Base-by-base conservation (phyloP, 306 rosid genomes). In the Hippophae tibetana region DNA sequence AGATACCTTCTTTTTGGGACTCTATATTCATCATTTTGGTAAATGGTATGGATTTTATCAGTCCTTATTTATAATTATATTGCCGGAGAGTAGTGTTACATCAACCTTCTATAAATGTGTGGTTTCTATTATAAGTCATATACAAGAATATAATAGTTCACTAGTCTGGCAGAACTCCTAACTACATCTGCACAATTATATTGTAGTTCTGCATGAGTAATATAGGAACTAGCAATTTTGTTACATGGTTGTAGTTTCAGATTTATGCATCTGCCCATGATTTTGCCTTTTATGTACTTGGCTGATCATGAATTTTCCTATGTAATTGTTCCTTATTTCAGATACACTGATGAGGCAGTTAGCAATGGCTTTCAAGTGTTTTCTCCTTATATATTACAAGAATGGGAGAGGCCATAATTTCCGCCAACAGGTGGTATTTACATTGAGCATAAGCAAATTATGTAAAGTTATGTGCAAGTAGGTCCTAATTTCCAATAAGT, bases 361-460 rank as follows among this genome's bases (percentile, higher is more conserved):
- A 6, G 72, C 81, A 5, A 90, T 87, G 98, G 94, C 88, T 74
- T 69, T 83, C 66, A 92, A 92, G 84, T 87, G 95, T 74, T 60
- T 85, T 76, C 69, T 92, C 60, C 89, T 92, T 61, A 67, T 87
- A 50, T 82, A 83, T 77, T 87, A 72, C 78, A 87, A 85, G 81
- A 83, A 83, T 70, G 81, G 89, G 52, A 74, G 92, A 76, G 94
- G 96, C 63, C 82, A 81, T 59, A 83, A 79, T 68, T 90, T 79
- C 71, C 92, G 95, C 52, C 81, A 58, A 43, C 96, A 85, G 92
- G 96, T 87, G 26, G 68, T 25, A 10, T 76, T 54, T 52, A 57
- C 7, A 42, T 52, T 23, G 8, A 60, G 58, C 63, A 42, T 67
- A 61, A 67, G 61, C 58, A 61, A 54, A 69, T 52, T 63, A 18